Conservation (phyloP, 192 early-diverging fungal species). For the Funneliformis geosporum region DNA sequence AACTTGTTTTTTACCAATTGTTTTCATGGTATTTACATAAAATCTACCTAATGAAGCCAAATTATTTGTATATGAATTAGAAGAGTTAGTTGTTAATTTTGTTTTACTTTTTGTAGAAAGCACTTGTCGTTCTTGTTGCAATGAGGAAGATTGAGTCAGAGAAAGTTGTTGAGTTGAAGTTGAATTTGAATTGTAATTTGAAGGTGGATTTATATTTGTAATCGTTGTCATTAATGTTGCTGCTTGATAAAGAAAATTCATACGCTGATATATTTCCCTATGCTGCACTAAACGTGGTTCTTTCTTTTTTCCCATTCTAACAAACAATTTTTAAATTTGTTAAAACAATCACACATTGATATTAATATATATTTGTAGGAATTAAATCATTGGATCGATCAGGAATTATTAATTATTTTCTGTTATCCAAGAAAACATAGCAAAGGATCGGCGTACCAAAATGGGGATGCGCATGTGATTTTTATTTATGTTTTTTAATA, state of each 20-base stretch:
- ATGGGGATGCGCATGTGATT: no score
- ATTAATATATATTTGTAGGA: no score
- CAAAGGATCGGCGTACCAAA: no score
- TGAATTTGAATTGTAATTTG: neutral
- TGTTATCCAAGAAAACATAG: no score
- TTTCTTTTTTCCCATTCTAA: slow-evolving; percentile 26
- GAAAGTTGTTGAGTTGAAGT: neutral
- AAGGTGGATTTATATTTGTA: slow-evolving; percentile 1
- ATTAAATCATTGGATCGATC: no score
- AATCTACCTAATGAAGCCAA: slow-evolving; percentile 20
- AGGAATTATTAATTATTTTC: no score
- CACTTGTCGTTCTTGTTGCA: neutral
- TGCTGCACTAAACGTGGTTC: slow-evolving; percentile 44
- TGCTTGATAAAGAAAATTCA: slow-evolving; percentile 70
- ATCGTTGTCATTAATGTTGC: slow-evolving; percentile 58
- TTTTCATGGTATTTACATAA: slow-evolving; percentile 30
- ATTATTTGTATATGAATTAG: slow-evolving; percentile 7
- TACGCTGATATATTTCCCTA: slow-evolving; percentile 59
- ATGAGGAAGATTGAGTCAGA: neutral
- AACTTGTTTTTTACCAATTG: slow-evolving; percentile 32
- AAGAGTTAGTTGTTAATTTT: slow-evolving; percentile 5
- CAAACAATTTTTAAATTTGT: no score
- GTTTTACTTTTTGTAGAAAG: neutral
- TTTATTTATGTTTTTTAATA: no score
- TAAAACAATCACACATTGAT: no score